Evolutionary conservation across 225 moss, liverwort and hornwort genomes (phyloP), one percentile per base, ranked within the genome.

Genomic region (Lunularia cruciata): DNA sequence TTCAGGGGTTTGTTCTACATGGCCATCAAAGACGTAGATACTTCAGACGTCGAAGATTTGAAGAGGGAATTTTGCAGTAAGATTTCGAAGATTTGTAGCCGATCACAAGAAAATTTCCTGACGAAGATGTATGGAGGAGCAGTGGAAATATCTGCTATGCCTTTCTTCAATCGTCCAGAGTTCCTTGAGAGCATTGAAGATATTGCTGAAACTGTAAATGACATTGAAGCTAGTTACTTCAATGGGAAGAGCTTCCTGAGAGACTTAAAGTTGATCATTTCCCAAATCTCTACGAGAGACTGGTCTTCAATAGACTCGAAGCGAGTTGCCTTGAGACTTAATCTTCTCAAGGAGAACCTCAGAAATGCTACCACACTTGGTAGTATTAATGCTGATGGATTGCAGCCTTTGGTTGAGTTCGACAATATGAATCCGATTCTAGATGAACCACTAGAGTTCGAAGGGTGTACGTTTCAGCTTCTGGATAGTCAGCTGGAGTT

Each of bases 11-110:
- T 83, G 0, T 89, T 89, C 70, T 89, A 89, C 52, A 81, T 89
- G 40, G 89, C 76, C 1, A 86, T 86, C 30, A 89, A 89, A 49
- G 86, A 86, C 63, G 89, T 89, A 10, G 84, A 86, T 47, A 72
- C 9, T 30, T 74, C 82, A 0, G 86, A 89, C 35, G 89, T 89
- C 22, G 84, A 84, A 8, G 89, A 86, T 58, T 68, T 89, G 8
- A 84, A 80, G 64, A 13, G 54, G 6, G 88, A 88, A 42, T 89
- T 89, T 32, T 70, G 71, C n/a, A 74, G 75, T 4, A 89, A 86
- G 23, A 86, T 86, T 10, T 1, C 38, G 2, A 76, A 78, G 31
- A 85, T 86, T 8, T 86, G 86, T 26, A 73, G 36, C 35, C 40
- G 28, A 28, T 65, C 64, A n/a, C 26, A 45, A 45, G 42, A 65